These are phyloP conservation scores for Aspergillus heteromorphus DNA, from an alignment of 495 filamentous ascomycete species.

Conservation along the genomic window DNA sequence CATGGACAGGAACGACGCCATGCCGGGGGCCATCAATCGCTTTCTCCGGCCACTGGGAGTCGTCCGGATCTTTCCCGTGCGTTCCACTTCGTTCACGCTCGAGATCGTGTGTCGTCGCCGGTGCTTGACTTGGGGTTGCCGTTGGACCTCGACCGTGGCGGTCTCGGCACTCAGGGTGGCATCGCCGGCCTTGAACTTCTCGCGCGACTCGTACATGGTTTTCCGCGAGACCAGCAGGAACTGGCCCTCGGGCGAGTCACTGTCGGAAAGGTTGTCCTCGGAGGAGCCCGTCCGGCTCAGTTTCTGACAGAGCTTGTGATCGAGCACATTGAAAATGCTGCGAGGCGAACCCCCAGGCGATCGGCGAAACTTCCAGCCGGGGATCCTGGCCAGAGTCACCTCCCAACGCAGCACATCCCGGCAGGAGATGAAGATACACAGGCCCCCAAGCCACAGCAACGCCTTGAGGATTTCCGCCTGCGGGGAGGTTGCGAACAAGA, in stretches of 20 bases:
- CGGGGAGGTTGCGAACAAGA: constrained; percentile 71
- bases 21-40: constrained; percentile 57
- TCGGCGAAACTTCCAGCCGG: constrained; percentile 81
- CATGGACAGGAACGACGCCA: constrained; percentile 72
- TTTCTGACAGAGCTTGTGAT: constrained; percentile 42
- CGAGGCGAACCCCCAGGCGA: constrained; percentile 40
- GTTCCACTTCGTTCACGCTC: constrained; percentile 29
- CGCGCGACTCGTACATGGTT: constrained; percentile 21
- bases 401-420: constrained; percentile 77
- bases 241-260: constrained; percentile 33
- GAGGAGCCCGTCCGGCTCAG: constrained; percentile 32
- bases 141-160: constrained; percentile 17
- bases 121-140: constrained; percentile 9
- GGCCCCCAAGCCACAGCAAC: constrained; percentile 81
- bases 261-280: constrained; percentile 34
- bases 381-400: constrained; percentile 78
- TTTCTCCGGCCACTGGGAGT: constrained; percentile 64
- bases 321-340: constrained; percentile 47
- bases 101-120: constrained; percentile 52
- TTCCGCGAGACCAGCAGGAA: constrained; percentile 20
- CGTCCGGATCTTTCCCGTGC: constrained; percentile 35
- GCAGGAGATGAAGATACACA: constrained; percentile 69
- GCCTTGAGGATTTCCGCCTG: constrained; percentile 79
- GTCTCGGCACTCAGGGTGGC: constrained; percentile 21
- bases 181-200: constrained; percentile 8